Conservation (phyloP, 164 flowering plant genomes). For the Stephania japonica region DNA sequence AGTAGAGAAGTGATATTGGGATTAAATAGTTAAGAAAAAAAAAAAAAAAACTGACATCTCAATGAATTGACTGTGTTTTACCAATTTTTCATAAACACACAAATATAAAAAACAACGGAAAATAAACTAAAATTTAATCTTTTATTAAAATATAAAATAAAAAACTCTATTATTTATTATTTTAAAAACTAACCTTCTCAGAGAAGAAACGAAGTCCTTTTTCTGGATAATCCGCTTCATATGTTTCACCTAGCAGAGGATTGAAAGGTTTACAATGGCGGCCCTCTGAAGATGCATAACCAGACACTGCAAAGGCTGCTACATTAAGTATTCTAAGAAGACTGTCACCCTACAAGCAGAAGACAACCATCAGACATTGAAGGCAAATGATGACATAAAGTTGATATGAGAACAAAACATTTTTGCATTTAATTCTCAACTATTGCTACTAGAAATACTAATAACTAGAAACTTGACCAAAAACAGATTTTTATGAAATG, state of each 20-base stretch:
- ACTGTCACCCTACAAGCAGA: constrained; percentile 64
- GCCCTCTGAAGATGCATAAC: constrained; percentile 90
- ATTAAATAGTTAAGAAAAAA: too few relatives aligned
- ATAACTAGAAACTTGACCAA: not conserved
- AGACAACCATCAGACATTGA: not conserved
- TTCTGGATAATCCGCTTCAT: constrained; percentile 95
- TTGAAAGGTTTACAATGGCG: constrained; percentile 95
- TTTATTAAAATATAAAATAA: too few relatives aligned
- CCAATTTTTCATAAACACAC: not conserved
- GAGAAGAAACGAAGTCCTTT: constrained; percentile 93
- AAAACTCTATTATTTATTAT: not conserved
- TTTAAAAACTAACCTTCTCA: constrained; percentile 58
- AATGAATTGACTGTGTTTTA: not conserved
- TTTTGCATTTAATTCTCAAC: not conserved
- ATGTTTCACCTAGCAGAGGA: constrained; percentile 95
- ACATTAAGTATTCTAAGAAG: constrained; percentile 68
- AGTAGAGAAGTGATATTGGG: too few relatives aligned
- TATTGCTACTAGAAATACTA: not conserved
- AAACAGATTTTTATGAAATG: too few relatives aligned
- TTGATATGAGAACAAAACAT: not conserved
- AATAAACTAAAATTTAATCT: too few relatives aligned
- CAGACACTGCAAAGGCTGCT: constrained; percentile 97
- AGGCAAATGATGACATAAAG: not conserved
- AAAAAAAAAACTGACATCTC: not conserved
- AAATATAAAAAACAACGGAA: too few relatives aligned